Base-by-base conservation (phyloP, 768 basidiomycete species). In the Strobilomyces confusus region DNA sequence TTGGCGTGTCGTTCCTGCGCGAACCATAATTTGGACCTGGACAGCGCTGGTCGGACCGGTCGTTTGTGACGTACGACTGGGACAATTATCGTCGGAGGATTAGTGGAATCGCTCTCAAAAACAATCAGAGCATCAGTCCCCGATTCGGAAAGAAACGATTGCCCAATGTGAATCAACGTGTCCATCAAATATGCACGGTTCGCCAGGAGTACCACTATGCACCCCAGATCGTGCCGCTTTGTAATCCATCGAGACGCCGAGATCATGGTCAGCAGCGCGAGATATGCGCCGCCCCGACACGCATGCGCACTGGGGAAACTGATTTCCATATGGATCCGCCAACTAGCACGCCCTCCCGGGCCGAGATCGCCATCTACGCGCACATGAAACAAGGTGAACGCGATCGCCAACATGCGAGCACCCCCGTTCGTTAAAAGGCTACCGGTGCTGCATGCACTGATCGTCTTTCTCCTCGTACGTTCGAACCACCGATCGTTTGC, bases 1-100 rank as follows among this genome's bases (percentile, higher is more conserved):
- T 59, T 7, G 43, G 22, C 12, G 6, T 30, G 38, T n/a, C 42
- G 26, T 49, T 57, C 30, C 48, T 43, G 29, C 40, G 36, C 13
- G 11, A 29, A 45, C 30, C 15, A n/a, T 51, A 33, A 44, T 30
- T 34, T 37, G 30, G 17, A 43, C 12, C 9, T 20, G 14, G 32
- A 17, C 29, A 40, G 49, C 15, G 9, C 32, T 38, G 34, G 38
- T 36, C 47, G 19, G 32, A 40, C 38, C 17, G 44, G 55, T 43
- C 49, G 43, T 12, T 44, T 49, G 20, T 60, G 52, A 23, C 20
- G 40, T 48, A 33, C 32, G 14, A 48, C n/a, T 7, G 30, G 20
- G 33, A 19, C 26, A 22, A 19, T n/a, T 29, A 26, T 22, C 34
- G n/a, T 26, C 26, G n/a, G n/a, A n/a, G n/a, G n/a, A n/a, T n/a